These are phyloP conservation scores for Aspergillus asperescens DNA, from an alignment of 495 filamentous ascomycete species.

Conservation along the genomic window DNA sequence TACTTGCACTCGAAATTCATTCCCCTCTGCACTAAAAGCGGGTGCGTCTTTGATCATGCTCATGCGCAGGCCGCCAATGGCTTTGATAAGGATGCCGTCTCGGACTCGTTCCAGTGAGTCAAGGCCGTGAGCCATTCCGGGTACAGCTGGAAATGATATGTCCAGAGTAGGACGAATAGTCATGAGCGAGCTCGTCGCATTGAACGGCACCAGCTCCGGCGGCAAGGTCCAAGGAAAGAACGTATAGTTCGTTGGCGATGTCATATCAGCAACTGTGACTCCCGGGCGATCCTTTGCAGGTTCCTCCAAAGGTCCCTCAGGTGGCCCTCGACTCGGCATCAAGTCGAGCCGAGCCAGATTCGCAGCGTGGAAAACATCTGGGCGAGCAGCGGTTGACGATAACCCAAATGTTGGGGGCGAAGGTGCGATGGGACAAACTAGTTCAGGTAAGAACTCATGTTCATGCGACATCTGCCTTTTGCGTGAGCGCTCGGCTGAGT, in stretches of 20 bases:
- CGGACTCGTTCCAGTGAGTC: constrained; percentile 53
- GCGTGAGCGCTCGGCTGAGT: constrained; percentile 9
- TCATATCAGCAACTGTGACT: constrained; percentile 52
- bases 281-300: constrained; percentile 48
- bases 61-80: constrained; percentile 70
- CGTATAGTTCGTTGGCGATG: constrained; percentile 68
- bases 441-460: constrained; percentile 1
- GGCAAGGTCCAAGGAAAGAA: constrained; percentile 94
- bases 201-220: constrained; percentile 60
- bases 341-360: constrained; percentile 76
- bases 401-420: constrained; percentile 56
- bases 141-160: constrained; percentile 73
- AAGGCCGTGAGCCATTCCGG: constrained; percentile 49
- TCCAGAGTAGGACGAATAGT: constrained; percentile 59
- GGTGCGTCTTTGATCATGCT: constrained; percentile 68
- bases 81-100: constrained; percentile 77
- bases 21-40: constrained; percentile 27
- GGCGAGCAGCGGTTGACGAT: constrained; percentile 74
- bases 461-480: constrained; percentile 5
- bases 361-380: constrained; percentile 89
- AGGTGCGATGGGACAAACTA: constrained; percentile 56
- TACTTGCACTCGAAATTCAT: constrained; percentile 64
- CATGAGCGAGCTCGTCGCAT: constrained; percentile 67
- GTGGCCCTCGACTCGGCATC: constrained; percentile 51
- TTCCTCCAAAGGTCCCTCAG: constrained; percentile 51